These are phyloP conservation scores for Colletotrichum liriopes DNA, from an alignment of 2,329 filamentous ascomycete genomes.

Conservation along the genomic window DNA sequence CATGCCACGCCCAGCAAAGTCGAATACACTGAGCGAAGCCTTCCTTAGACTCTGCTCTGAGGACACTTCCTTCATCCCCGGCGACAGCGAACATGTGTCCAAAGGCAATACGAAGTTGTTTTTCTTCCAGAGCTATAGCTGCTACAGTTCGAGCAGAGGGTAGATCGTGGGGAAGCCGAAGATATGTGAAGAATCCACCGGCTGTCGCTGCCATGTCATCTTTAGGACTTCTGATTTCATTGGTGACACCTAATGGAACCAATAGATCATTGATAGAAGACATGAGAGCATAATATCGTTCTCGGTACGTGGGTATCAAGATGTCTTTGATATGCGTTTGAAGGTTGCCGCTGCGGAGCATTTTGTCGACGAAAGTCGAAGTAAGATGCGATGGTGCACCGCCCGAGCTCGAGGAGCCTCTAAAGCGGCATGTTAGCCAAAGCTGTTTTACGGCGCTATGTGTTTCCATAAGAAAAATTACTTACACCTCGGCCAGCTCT, in stretches of 20 bases:
- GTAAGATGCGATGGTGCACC: slow-evolving; percentile 48
- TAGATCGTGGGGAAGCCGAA: slow-evolving; percentile 63
- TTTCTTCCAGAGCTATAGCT: slow-evolving; percentile 70
- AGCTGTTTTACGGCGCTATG: slow-evolving; percentile 4
- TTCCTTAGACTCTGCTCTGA: slow-evolving; percentile 42
- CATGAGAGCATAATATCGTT: slow-evolving; percentile 44
- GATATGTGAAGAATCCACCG: slow-evolving; percentile 78
- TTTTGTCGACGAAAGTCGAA: slow-evolving; percentile 35
- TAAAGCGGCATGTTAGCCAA: not conserved
- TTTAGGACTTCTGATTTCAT: not conserved
- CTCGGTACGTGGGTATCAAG: slow-evolving; percentile 44
- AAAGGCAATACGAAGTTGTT: slow-evolving; percentile 77
- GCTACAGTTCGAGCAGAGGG: slow-evolving; percentile 51
- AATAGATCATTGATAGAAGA: slow-evolving; percentile 42
- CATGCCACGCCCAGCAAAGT: slow-evolving; percentile 82
- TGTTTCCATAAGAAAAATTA: slow-evolving; percentile 54
- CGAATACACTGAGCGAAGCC: slow-evolving; percentile 73
- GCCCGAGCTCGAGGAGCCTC: slow-evolving; percentile 24
- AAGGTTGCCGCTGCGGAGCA: slow-evolving; percentile 44
- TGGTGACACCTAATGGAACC: slow-evolving; percentile 28
- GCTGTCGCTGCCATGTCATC: slow-evolving; percentile 11
- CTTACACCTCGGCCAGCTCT: slow-evolving; percentile 68
- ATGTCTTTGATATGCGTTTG: slow-evolving; percentile 44
- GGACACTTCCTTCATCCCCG: slow-evolving; percentile 66
- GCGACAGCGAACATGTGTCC: slow-evolving; percentile 80